Base-by-base conservation (phyloP, 1,284 basidiomycete species). In the Ceratobasidium sp. region DNA sequence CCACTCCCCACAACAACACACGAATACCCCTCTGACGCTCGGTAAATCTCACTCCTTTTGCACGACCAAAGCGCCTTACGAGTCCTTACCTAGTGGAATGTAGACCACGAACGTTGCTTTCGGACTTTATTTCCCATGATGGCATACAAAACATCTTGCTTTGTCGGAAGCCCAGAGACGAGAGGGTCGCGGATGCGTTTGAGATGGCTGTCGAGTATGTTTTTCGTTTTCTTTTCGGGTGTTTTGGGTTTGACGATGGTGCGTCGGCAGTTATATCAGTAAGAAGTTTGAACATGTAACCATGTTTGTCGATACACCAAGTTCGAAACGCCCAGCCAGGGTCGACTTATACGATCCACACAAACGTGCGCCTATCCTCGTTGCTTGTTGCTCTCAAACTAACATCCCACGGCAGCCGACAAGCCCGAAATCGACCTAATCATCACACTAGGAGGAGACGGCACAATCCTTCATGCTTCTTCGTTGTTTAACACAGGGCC, bases 401-500 rank as follows among this genome's bases (percentile, higher is more conserved):
- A 6, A 14, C 30, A n/a, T 38, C n/a, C 1, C 60, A 10, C 41
- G n/a, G 14, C 54, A 33, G 86, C 86, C 67, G 85, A 86, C 44
- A 86, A 89, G 4, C 86, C 90, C 79, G 88, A 87, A 76, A 93
- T 79, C 38, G 95, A 97, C 83, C 88, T 99, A 8, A 93, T 98
- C 18, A 90, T 99, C 44, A 98, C 97, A 0, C 85, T 99, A 1
- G 97, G 97, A 67, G 97, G 97, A 30, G 97, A 99, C 83, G 97
- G 97, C 1, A 98, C 97, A 1, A 97, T 99, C 67, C 88, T 99
- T 3, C 96, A 98, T 83, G 96, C 96, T 0, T 97, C 96, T 4
- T 96, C 95, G 33, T 86, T 99, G 6, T 99, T 99, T 84, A 94
- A 93, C 81, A 87, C 90, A 8, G 94, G 93, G 46, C 93, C 95